Base-by-base conservation (phyloP, 2,329 filamentous ascomycete species). In the Hypomyces rosellus region DNA sequence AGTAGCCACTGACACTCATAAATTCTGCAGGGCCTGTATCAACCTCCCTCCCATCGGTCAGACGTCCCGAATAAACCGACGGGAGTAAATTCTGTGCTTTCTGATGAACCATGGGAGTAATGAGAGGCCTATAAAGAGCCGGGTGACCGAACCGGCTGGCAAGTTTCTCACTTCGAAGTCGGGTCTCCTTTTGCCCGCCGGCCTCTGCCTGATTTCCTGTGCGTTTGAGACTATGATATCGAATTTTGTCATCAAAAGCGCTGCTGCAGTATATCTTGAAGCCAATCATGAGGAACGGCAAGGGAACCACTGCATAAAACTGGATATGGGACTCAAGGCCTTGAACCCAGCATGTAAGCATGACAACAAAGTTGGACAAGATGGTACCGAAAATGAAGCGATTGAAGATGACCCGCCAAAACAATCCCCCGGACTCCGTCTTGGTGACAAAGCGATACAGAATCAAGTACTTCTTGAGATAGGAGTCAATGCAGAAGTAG, bases 371-470 rank as follows among this genome's bases (percentile, higher is more conserved):
- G 59, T 96, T 90, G 34, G 88, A 80, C 8, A 99, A 73, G 25
- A 95, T 80, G 1, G 82, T 77, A 25, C 83, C 88, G 60, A 96
- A 92, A 20, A 97, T 72, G 65, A 96, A 77, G n/a, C 93, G 86
- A 68, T 99, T 99, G 76, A 89, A 95, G 6, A 97, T 68, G 1
- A 91, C 81, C 15, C 89, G 84, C 93, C 93, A 99, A 65, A 89
- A 96, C 65, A 87, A 81, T 46, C 93, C 93, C 8, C 91, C 93
- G 0, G 91, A 96, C 65, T 99, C 93, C 25, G 86, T 96, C 74
- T 97, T 99, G 43, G 93, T 99, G 57, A 95, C 81, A 63, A 96
- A 97, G 56, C 96, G 86, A 69, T 99, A 96, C 57, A 97, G 78
- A 37, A 97, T 72, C 42, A 96, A 75, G 63, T 99, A 99, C 71